Percentiles rank a stretch among this genome's conserved stretches.
Evolutionary conservation across 2,329 filamentous ascomycete genomes (phyloP).

Genomic region (Sclerotinia glacialis): DNA sequence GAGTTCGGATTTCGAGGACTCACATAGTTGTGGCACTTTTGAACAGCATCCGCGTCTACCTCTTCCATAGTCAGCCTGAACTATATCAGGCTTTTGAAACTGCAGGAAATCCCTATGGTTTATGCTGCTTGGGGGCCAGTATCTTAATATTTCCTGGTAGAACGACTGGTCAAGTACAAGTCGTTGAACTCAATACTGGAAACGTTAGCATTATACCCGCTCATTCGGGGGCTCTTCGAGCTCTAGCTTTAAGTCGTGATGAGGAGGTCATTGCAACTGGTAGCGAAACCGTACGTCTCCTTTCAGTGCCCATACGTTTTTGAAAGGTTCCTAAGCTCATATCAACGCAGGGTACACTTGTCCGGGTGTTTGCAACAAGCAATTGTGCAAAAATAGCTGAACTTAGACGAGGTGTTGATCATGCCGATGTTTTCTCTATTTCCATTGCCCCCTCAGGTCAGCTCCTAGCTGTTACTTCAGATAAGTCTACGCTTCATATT

Average conservation of each 20-base stretch:
- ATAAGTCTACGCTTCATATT: conserved; percentile 93
- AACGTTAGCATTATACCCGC: conserved; percentile 93
- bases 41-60: conserved; percentile 78
- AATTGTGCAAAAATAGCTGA: conserved; percentile 81
- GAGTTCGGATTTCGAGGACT: conserved; percentile 71
- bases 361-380: conserved; percentile 78
- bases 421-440: conserved; percentile 81
- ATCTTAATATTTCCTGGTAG: conserved; percentile 83
- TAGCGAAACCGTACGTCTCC: conserved; percentile 64
- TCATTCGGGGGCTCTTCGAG: conserved; percentile 74
- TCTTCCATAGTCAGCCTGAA: conserved; percentile 69
- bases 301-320: background rate
- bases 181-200: conserved; percentile 73
- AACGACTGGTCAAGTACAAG: conserved; percentile 81
- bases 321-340: conserved; percentile 13
- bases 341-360: conserved; percentile 68
- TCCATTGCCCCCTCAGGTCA: conserved; percentile 80
- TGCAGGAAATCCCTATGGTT: conserved; percentile 74
- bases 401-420: conserved; percentile 83
- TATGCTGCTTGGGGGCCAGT: conserved; percentile 73
- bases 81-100: conserved; percentile 79
- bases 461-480: conserved; percentile 86
- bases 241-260: conserved; percentile 75
- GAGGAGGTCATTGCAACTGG: conserved; percentile 83
- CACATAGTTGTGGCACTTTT: conserved; percentile 78